Conservation (phyloP, 2,329 filamentous ascomycete genomes). For the Madurella mycetomatis region DNA sequence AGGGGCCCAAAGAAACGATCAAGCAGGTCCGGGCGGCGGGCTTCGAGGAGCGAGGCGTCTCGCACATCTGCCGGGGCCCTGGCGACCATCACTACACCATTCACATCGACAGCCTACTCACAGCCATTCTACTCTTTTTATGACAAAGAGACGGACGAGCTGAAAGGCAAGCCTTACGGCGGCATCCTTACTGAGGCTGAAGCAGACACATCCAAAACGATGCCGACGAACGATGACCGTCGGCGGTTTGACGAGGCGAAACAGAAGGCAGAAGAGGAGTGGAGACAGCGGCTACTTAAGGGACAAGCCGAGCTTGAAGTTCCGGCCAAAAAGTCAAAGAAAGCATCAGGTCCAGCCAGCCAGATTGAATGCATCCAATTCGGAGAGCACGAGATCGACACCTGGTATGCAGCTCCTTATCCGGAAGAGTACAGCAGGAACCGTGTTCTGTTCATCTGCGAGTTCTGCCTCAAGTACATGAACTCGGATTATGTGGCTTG, state of each 20-base stretch:
- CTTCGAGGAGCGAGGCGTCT: conserved; percentile 35
- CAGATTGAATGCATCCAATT: conserved; percentile 99
- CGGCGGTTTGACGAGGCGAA: conserved; percentile 86
- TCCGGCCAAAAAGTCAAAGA: conserved; percentile 62
- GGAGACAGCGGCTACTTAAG: conserved; percentile 62
- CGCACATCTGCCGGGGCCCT: conserved; percentile 27
- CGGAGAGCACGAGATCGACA: conserved; percentile 95
- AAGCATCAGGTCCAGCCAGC: conserved; percentile 79
- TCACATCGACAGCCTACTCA: conserved; percentile 57
- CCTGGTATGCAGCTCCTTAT: conserved; percentile 97
- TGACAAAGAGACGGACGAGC: conserved; percentile 83
- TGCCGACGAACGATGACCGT: conserved; percentile 75
- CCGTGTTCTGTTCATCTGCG: conserved; percentile 95
- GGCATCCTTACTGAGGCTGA: conserved; percentile 86
- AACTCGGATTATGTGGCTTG: conserved; percentile 98
- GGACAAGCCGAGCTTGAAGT: conserved; percentile 61
- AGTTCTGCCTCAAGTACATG: conserved; percentile 99
- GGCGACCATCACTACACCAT: conserved; percentile 49
- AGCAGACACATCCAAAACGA: conserved; percentile 84
- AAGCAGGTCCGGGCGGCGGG: conserved; percentile 32
- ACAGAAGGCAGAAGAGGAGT: conserved; percentile 86
- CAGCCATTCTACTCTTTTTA: conserved; percentile 85
- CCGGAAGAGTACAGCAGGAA: conserved; percentile 98
- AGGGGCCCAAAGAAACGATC: conserved; percentile 50
- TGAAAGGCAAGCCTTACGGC: conserved; percentile 90